These are phyloP conservation scores for Metschnikowia reukaufii DNA, from an alignment of 805 yeast species.

Conservation along the genomic window DNA sequence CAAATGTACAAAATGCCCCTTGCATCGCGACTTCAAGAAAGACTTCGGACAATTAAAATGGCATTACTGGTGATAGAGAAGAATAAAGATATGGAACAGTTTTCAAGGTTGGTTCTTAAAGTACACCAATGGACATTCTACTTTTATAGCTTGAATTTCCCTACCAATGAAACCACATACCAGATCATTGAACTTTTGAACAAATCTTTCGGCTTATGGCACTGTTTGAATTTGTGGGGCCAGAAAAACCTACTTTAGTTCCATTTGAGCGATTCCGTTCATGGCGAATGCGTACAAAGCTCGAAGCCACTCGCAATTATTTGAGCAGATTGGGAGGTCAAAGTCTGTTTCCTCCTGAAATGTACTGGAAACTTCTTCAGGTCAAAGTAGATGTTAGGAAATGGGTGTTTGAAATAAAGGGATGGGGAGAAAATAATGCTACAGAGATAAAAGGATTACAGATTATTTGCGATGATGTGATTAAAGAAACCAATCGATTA, in stretches of 20 bases:
- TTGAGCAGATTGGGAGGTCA: not conserved
- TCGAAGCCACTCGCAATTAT: not conserved
- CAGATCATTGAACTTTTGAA: not conserved
- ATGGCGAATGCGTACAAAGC: not conserved
- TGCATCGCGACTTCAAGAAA: slow-evolving; percentile 2
- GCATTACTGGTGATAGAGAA: not conserved
- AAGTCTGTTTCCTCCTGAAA: not conserved
- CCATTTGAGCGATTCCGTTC: not conserved
- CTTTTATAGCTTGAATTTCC: slow-evolving; percentile 1
- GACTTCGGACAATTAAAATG: not conserved
- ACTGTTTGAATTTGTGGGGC: not conserved
- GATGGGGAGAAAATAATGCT: not conserved
- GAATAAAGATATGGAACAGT: not conserved
- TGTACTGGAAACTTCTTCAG: slow-evolving; percentile 9
- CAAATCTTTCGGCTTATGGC: not conserved
- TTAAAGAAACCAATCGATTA: slow-evolving; percentile 3
- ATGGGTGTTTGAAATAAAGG: not conserved
- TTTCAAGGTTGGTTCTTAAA: not conserved
- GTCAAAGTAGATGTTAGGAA: slow-evolving; percentile 3
- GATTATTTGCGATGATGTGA: not conserved
- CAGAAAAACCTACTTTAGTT: not conserved
- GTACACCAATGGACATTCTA: not conserved
- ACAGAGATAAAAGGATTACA: not conserved
- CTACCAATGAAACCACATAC: not conserved
- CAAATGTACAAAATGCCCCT: slow-evolving; percentile 6